Evolutionary conservation across 345 rosid genomes (phyloP), one percentile per base, ranked within the genome.

Genomic region (Leavenworthia alabamica): DNA sequence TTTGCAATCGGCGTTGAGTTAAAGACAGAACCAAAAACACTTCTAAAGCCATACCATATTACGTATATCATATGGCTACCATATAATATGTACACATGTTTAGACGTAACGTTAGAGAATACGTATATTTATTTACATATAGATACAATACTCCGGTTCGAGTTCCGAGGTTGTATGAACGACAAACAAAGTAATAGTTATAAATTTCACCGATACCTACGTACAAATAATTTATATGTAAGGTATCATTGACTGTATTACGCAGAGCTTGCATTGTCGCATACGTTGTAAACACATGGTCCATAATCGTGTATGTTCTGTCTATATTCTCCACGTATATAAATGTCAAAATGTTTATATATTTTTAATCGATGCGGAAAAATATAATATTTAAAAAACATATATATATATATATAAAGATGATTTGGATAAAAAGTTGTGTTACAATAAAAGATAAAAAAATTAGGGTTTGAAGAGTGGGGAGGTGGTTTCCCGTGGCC

Each of bases 401-500:
- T 20, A 20, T 20, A 20, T 20, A n/a, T 1, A 24, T 24, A 24
- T 4, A 12, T 35, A 36, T 36, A n/a, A 12, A 6, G 42, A 37
- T 3, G 13, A 37, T 5, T 37, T 13, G 3, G 54, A 46, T 43
- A 17, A 17, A n/a, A n/a, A n/a, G n/a, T 11, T 20, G 2, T n/a
- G n/a, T n/a, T n/a, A n/a, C n/a, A 19, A n/a, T 27, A 33, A 45
- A 8, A 49, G 14, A n/a, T 41, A 49, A 48, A 16, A 3, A 42
- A 15, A 33, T 64, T 64, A 64, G 71, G n/a, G 66, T 61, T 44
- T 63, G 8, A n/a, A 41, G 56, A 36, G 55, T 50, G 71, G 40
- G 60, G 56, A 45, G 70, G 70, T 50, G 60, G 48, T 64, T 56
- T 72, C 71, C 60, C 75, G 75, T 72, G 75, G 75, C 56, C 71